Evolutionary conservation across 768 basidiomycete species (phyloP).

Genomic region (Crucibulum laeve): DNA sequence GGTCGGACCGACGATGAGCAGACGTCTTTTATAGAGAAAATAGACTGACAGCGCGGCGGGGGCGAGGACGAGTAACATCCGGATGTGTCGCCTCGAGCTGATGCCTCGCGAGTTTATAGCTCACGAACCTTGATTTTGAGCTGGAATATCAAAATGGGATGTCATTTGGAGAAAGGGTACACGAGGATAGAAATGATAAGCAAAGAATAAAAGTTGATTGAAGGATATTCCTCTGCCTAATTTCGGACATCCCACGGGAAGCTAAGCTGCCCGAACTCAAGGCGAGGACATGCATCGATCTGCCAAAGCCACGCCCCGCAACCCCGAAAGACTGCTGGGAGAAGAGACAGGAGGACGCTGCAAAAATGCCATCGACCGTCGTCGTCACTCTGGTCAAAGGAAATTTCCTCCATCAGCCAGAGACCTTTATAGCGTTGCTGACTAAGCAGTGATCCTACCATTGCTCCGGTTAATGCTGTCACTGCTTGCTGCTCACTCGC

Average conservation of each 20-base stretch:
- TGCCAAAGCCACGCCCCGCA: conserved; percentile 57
- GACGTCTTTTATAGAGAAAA: neutral
- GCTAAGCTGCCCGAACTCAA: conserved; percentile 73
- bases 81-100: neutral
- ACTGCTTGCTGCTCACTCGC: neutral
- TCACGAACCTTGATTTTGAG: neutral
- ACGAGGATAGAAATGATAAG: neutral
- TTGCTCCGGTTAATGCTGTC: neutral
- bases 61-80: neutral
- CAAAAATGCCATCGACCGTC: conserved; percentile 54
- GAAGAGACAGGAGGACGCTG: conserved; percentile 69
- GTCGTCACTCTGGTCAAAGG: conserved; percentile 64
- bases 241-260: conserved; percentile 65
- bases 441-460: conserved; percentile 27
- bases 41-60: neutral
- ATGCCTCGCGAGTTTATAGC: neutral
- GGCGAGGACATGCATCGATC: conserved; percentile 52
- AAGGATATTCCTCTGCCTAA: conserved; percentile 70
- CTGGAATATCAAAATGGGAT: neutral
- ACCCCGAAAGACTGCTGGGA: conserved; percentile 28
- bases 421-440: conserved; percentile 27
- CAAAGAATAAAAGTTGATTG: conserved; percentile 9
- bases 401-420: conserved; percentile 8
- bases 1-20: conserved; percentile 83
- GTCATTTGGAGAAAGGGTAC: neutral